These are phyloP conservation scores for Spiromastix sp. DNA, from an alignment of 2,329 filamentous ascomycete species.

Conservation along the genomic window DNA sequence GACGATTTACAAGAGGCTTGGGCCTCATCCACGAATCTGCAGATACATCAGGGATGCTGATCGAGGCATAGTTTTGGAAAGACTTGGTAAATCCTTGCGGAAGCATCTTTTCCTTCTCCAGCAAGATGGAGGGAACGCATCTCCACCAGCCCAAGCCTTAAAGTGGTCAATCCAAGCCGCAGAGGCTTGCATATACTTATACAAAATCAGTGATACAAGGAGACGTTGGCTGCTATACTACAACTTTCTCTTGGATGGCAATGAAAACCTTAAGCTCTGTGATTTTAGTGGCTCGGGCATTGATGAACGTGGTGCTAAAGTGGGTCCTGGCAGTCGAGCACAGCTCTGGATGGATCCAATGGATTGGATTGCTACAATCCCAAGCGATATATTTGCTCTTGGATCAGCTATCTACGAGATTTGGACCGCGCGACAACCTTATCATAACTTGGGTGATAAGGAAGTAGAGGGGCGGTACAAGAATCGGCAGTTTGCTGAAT, in stretches of 20 bases:
- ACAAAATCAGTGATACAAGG: constrained; percentile 2
- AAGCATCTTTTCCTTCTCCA: neutral
- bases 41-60: neutral
- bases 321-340: neutral
- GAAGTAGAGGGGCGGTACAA: neutral
- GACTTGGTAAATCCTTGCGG: neutral
- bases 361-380: neutral
- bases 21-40: neutral
- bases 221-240: constrained; percentile 3
- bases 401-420: too few relatives aligned
- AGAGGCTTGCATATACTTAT: constrained; percentile 5
- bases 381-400: too few relatives aligned
- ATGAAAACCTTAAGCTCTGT: neutral
- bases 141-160: neutral
- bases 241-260: constrained; percentile 4
- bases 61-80: neutral
- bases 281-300: constrained; percentile 1
- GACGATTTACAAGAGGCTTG: neutral
- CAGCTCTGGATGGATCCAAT: neutral
- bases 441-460: neutral
- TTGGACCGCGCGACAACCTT: constrained; percentile 1
- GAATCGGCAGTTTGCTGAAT: neutral
- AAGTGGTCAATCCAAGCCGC: constrained; percentile 4
- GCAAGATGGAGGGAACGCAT: neutral
- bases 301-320: neutral